phyloP scores from a whole-genome alignment of 257 asterid species.

The Forsythia suspensa region DNA sequence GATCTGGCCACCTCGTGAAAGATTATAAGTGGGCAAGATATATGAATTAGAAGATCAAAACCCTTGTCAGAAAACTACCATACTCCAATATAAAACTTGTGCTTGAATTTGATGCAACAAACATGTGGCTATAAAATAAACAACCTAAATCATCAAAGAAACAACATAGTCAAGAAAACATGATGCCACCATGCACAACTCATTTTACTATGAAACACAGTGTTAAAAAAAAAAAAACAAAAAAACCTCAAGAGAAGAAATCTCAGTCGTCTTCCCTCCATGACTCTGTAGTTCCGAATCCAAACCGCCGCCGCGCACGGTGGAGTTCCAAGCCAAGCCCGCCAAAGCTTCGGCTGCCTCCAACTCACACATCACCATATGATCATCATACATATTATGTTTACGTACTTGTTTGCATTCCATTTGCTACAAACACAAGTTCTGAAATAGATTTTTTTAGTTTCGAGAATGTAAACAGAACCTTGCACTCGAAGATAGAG shows the following conservation, averaged over 20 bases:
- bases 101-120: no score
- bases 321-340: conserved; percentile 2
- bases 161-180: not conserved
- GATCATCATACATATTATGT: not conserved
- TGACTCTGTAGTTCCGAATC: not conserved
- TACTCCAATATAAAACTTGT: no score
- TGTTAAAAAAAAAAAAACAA: not conserved
- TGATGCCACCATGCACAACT: no score
- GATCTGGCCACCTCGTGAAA: no score
- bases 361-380: conserved; percentile 6
- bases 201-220: no score
- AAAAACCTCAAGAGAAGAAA: not conserved
- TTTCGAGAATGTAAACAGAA: no score
- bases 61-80: no score
- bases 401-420: no score
- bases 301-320: not conserved
- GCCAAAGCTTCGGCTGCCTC: conserved; percentile 32
- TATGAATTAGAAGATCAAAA: no score
- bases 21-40: no score
- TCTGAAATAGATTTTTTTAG: not conserved
- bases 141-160: no score
- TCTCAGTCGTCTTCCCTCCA: not conserved
- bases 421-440: not conserved
- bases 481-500: not conserved
- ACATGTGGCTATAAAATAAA: no score